Conservation (phyloP, 2,329 filamentous ascomycete species). For the Xylariaceae sp. region DNA sequence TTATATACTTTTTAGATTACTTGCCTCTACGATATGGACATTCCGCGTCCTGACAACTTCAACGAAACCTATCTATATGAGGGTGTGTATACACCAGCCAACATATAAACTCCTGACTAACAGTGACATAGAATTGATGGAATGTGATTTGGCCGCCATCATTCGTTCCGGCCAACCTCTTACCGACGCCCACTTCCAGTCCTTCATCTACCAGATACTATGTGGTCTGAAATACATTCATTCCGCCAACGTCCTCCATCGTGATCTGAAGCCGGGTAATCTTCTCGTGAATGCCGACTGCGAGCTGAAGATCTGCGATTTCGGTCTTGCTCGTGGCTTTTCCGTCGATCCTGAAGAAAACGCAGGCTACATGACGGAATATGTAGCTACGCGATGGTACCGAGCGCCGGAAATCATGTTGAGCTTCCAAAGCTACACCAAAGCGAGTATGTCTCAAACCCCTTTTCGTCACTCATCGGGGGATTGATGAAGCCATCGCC, state of each 20-base stretch:
- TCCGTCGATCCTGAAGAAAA: slow-evolving; percentile 97
- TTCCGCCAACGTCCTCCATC: slow-evolving; percentile 94
- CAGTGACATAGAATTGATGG: slow-evolving; percentile 76
- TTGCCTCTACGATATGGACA: slow-evolving; percentile 99
- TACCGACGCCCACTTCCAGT: slow-evolving; percentile 98
- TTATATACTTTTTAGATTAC: slow-evolving; percentile 66
- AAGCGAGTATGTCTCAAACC: slow-evolving; percentile 78
- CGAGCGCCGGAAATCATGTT: slow-evolving; percentile 97
- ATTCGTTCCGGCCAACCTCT: slow-evolving; percentile 95
- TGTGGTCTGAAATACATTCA: slow-evolving; percentile 99
- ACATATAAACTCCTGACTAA: slow-evolving; percentile 12
- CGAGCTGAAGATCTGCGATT: slow-evolving; percentile 98
- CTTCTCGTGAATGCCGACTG: slow-evolving; percentile 97
- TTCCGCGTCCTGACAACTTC: slow-evolving; percentile 93
- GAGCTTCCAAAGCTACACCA: slow-evolving; percentile 99
- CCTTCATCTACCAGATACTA: slow-evolving; percentile 99
- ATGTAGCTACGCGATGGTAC: slow-evolving; percentile 96
- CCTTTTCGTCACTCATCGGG: background rate
- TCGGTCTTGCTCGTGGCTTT: slow-evolving; percentile 92
- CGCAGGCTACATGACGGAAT: slow-evolving; percentile 99
- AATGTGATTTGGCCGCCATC: slow-evolving; percentile 96
- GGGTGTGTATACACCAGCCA: slow-evolving; percentile 51
- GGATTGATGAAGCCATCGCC: background rate
- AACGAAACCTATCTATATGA: slow-evolving; percentile 99
- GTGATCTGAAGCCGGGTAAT: slow-evolving; percentile 95